Base-by-base conservation (phyloP, 257 asterid genomes). In the Primulina eburnea region DNA sequence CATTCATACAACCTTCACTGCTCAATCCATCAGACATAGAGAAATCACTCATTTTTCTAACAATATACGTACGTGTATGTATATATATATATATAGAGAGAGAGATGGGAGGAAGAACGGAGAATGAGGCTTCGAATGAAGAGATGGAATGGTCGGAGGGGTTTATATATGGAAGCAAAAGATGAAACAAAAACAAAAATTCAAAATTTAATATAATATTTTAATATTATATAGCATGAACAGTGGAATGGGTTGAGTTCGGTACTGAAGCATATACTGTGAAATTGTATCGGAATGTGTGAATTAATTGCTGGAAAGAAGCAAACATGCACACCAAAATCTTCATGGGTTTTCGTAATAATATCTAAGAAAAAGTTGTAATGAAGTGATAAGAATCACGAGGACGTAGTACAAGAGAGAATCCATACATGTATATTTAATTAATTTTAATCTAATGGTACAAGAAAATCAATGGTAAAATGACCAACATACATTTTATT, bases 11-110 rank as follows among this genome's bases (percentile, higher is more conserved):
- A 59, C 77, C 57, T 38, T 73, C 79, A 73, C 77, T 76, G 47
- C 60, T 85, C 26, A 79, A 35, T 16, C 79, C 82, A 69, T 76
- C 80, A 32, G 92, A 65, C 26, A 81, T 75, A 47, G 91, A 85
- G 77, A 92, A 77, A 62, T 92, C 98, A 74, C 97, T 97, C 97
- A 90, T 92, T 77, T 37, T 71, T 37, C 30, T 34, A 24, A 26
- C 2, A 50, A 50, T 8, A 34, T n/a, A 18, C 12, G 37, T 18
- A 5, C 7, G 8, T 16, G 7, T 53, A 37, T 61, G 56, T 16
- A 17, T 56, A 9, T 59, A 55, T 62, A 17, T 62, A 62, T 65
- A 34, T 60, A 57, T 37, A n/a, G 26, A 24, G 26, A 24, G 26
- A 66, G 32, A 58, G 21, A 73, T 75, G 62, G 62, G 69, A 57